A percentile compares a stretch with the other conserved stretches of the same genome.
Conservation (phyloP, 495 filamentous ascomycete species). For the Penicillium longicatenatum region DNA sequence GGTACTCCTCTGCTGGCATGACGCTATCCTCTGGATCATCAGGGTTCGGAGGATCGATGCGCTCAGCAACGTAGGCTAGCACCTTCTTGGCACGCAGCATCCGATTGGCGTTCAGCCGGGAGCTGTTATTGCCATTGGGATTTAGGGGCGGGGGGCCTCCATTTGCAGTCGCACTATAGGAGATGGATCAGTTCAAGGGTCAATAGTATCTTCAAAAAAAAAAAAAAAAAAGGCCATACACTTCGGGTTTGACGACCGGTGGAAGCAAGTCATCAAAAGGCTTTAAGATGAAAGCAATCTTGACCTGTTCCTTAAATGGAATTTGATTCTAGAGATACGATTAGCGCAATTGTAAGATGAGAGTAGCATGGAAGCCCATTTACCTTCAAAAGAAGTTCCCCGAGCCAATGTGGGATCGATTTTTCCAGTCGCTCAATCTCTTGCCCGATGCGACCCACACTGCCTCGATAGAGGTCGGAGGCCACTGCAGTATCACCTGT, state of each 20-base stretch:
- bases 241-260: slow-evolving; percentile 63
- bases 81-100: slow-evolving; percentile 97
- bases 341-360: background rate
- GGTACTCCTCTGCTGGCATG: slow-evolving; percentile 84
- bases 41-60: slow-evolving; percentile 68
- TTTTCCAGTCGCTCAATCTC: slow-evolving; percentile 85
- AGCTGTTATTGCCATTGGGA: slow-evolving; percentile 55
- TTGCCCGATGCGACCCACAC: slow-evolving; percentile 70
- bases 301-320: slow-evolving; percentile 87
- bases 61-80: slow-evolving; percentile 86
- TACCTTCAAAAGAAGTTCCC: slow-evolving; percentile 82
- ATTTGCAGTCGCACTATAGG: slow-evolving; percentile 18
- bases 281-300: slow-evolving; percentile 87
- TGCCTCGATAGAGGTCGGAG: slow-evolving; percentile 88
- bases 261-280: slow-evolving; percentile 80
- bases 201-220: background rate
- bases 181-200: slow-evolving; percentile 10
- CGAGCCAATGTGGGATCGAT: slow-evolving; percentile 85
- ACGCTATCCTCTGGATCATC: slow-evolving; percentile 57
- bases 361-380: slow-evolving; percentile 12
- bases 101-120: slow-evolving; percentile 90
- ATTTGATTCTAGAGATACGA: slow-evolving; percentile 63
- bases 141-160: slow-evolving; percentile 19
- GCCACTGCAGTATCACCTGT: slow-evolving; percentile 83
- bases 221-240: slow-evolving; percentile 43